A percentile compares a stretch with the other conserved stretches of the same genome.
phyloP scores from a whole-genome alignment of 257 asterid species.

The Striga asiatica region DNA sequence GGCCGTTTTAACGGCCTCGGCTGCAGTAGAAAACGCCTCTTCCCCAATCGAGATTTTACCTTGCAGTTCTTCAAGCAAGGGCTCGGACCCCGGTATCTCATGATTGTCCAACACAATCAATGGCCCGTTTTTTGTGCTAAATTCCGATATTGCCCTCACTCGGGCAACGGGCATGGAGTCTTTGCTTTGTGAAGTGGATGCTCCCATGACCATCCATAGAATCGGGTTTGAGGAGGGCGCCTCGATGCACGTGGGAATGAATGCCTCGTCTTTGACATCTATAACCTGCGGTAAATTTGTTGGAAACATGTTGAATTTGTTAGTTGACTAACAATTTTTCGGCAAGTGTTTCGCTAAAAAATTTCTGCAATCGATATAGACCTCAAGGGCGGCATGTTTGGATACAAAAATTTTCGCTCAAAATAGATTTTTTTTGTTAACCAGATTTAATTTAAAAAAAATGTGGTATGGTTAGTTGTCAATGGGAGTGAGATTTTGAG shows the following conservation, averaged over 20 bases:
- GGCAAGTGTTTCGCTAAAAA: too few species aligned
- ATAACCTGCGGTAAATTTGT: conserved; percentile 37
- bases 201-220: conserved; percentile 94
- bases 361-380: too few species aligned
- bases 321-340: too few species aligned
- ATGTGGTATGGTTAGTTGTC: too few species aligned
- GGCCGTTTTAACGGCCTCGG: conserved; percentile 70
- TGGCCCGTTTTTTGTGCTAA: conserved; percentile 24
- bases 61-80: conserved; percentile 48
- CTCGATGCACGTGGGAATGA: conserved; percentile 69
- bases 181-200: conserved; percentile 29
- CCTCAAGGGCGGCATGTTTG: too few species aligned
- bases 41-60: conserved; percentile 46
- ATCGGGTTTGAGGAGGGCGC: conserved; percentile 31
- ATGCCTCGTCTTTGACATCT: conserved; percentile 43
- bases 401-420: too few species aligned
- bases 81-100: conserved; percentile 54
- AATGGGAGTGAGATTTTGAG: too few species aligned
- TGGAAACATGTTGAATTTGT: neutral
- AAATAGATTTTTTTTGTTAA: too few species aligned
- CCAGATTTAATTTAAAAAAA: too few species aligned
- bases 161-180: conserved; percentile 42
- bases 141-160: conserved; percentile 48
- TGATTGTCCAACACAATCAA: conserved; percentile 41
- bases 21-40: conserved; percentile 51